Evolutionary conservation across 768 basidiomycete genomes (phyloP), one percentile per base, ranked within the genome.

Genomic region (Leccinellum luteum): DNA sequence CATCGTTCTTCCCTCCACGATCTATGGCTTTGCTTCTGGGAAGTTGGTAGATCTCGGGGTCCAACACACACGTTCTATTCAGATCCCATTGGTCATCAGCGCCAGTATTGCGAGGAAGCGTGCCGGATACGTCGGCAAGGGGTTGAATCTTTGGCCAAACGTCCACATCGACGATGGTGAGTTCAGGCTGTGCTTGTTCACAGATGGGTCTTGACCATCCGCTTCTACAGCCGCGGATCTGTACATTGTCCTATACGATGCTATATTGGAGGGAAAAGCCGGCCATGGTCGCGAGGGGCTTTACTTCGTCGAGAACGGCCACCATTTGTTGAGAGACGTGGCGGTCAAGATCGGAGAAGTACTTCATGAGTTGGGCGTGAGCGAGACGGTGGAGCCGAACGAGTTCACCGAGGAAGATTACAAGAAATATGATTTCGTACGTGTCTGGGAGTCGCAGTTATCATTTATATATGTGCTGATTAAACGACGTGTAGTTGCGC

Each of bases 91-190:
- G 3, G 63, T 83, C 1, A 75, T 87, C 59, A 65, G 69, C 6
- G 77, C 75, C 0, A 61, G 79, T 17, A 59, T 86, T 27, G 71
- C 64, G 52, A 77, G 87, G 43, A 80, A 79, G 6, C 76, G 77
- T n/a, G 83, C 75, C 0, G 86, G 85, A 15, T 73, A 84, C 64
- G 75, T 88, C 9, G 87, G 86, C 0, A 59, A 76, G 47, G 88
- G 89, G 2, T 73, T 78, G 64, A 85, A 87, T 51, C 43, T 82
- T 5, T 89, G 87, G 88, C 78, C 81, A 0, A 80, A 82, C 55
- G 78, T 85, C 17, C 78, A 86, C 57, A 71, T 86, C 50, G 71
- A 79, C 25, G 85, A 87, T 17, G 65, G 67, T 69, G 7, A 32
- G 55, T 52, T 2, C 34, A n/a, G n/a, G n/a, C 44, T 6, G n/a